A percentile compares a stretch with the other conserved stretches of the same genome.
Conservation (phyloP, 2,329 filamentous ascomycete species). For the Trichoderma simmonsii region DNA sequence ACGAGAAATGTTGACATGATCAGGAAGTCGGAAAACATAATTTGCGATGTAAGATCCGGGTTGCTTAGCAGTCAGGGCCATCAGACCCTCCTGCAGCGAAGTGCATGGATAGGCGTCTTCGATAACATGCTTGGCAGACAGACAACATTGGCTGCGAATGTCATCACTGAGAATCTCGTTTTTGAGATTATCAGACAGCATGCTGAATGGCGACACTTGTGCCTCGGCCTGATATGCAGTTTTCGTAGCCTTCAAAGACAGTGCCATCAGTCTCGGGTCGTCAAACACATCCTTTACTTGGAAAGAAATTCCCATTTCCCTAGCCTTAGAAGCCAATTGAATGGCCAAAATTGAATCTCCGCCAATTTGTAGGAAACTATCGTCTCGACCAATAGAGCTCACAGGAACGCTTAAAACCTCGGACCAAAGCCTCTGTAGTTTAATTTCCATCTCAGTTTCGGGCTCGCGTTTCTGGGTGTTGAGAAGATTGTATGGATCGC, state of each 20-base stretch:
- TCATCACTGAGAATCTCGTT: not conserved
- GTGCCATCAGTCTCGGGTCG: not conserved
- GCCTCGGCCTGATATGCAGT: not conserved
- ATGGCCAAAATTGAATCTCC: conserved; percentile 46
- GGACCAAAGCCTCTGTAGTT: conserved; percentile 28
- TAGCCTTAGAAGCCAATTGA: conserved; percentile 39
- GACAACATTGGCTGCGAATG: not conserved
- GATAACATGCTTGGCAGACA: not conserved
- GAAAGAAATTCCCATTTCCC: conserved; percentile 20
- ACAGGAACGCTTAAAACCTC: conserved; percentile 30
- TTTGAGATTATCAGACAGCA: not conserved
- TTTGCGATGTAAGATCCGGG: conserved; percentile 13
- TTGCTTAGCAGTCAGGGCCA: conserved; percentile 18
- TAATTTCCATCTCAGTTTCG: conserved; percentile 13
- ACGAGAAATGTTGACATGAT: not conserved
- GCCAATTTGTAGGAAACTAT: conserved; percentile 25
- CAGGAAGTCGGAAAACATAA: not conserved
- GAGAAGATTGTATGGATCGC: not conserved
- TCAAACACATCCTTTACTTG: not conserved
- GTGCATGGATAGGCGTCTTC: conserved; percentile 20
- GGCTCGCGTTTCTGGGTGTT: conserved; percentile 16
- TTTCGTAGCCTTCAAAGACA: not conserved
- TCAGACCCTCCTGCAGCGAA: conserved; percentile 20
- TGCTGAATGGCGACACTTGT: not conserved
- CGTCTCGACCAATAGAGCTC: conserved; percentile 25